Evolutionary conservation across 2,329 filamentous ascomycete species (phyloP), one percentile per base, ranked within the genome.

Genomic region (Xylaria digitata): DNA sequence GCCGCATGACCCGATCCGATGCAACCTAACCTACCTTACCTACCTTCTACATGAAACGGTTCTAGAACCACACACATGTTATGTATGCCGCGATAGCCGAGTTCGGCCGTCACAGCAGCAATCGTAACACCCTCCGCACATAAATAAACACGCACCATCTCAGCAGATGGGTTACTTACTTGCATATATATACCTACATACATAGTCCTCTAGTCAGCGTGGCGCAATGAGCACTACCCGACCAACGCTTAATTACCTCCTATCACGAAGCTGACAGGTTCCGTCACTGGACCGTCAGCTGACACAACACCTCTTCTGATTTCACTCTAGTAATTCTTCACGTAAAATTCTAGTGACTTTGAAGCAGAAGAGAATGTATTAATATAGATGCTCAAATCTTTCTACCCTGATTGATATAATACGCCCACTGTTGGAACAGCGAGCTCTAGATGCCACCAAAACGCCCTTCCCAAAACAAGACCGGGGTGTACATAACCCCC

Each of bases 361-460:
- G 58, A 54, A 65, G 53, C 46, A 45, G 60, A 57, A 37, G 63
- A 45, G 45, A 43, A 34, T 61, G 37, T 68, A 67, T 63, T 69
- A 69, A 49, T 63, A 60, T 58, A 57, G 34, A 45, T 66, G 37
- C 43, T 42, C 42, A 65, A 61, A 42, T 65, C 23, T 61, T 46
- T 19, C 52, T 67, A 61, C 56, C 58, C 57, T 53, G 55, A 49
- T 56, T 42, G 43, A 65, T 60, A 53, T 68, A 26, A 54, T 61
- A 65, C 43, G 42, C 50, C 26, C 32, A 40, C 57, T 57, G 43
- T 30, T n/a, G 21, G 21, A 45, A 53, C 37, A 59, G 60, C 32
- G 21, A 23, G 43, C 43, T 61, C 55, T 58, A 66, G 37, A 67
- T 67, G 61, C 61, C 49, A 46, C 67, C 67, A 49, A 50, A 67